These are phyloP conservation scores for Aspergillus phoenicis DNA, from an alignment of 2,329 filamentous ascomycete genomes.

Conservation along the genomic window DNA sequence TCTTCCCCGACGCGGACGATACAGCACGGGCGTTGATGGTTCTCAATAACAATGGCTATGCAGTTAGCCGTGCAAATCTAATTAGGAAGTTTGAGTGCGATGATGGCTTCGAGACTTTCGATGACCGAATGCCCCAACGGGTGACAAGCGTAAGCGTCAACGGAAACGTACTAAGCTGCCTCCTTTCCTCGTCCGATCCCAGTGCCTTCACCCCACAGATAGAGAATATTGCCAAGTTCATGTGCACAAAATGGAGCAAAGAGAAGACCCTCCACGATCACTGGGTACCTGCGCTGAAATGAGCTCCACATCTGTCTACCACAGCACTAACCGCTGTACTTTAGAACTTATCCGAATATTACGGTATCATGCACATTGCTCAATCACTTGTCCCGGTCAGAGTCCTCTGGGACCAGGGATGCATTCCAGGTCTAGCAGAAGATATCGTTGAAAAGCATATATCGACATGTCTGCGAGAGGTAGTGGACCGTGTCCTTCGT, in stretches of 20 bases:
- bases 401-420: background rate
- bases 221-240: constrained; percentile 1
- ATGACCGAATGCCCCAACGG: constrained; percentile 3
- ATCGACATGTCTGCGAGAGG: background rate
- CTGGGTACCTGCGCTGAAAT: constrained; percentile 4
- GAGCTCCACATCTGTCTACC: background rate
- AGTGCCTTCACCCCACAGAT: background rate
- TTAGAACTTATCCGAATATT: constrained; percentile 14
- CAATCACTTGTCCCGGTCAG: background rate
- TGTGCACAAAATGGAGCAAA: constrained; percentile 7
- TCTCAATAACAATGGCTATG: constrained; percentile 1
- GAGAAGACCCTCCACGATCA: background rate
- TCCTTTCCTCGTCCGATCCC: constrained; percentile 9
- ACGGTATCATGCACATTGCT: constrained; percentile 8
- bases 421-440: too few species aligned
- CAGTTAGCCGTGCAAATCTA: background rate
- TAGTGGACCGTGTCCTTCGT: background rate
- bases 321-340: background rate
- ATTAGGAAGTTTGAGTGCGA: background rate
- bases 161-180: constrained; percentile 4
- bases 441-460: background rate
- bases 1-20: constrained; percentile 7
- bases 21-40: background rate
- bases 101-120: constrained; percentile 4
- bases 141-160: constrained; percentile 8